These are phyloP conservation scores for Yarrowia keelungensis DNA, from an alignment of 805 yeast species.

Conservation along the genomic window DNA sequence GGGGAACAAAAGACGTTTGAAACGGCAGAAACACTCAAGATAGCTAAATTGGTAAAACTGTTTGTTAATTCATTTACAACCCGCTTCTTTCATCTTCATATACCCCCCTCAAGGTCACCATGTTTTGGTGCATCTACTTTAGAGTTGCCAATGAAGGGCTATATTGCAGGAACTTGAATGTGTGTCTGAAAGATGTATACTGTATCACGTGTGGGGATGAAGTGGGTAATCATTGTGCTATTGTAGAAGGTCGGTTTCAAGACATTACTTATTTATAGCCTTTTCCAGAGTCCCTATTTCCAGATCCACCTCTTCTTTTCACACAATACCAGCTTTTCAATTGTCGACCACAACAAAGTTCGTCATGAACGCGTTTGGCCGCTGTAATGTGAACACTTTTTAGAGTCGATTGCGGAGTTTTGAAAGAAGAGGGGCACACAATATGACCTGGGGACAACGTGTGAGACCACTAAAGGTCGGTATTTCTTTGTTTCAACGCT, in stretches of 20 bases:
- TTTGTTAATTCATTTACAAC: no score
- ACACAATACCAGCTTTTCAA: no score
- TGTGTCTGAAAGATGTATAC: neutral
- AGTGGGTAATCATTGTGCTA: no score
- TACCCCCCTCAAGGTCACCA: neutral
- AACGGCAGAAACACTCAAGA: no score
- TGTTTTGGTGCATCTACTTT: constrained; percentile 29
- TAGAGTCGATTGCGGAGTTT: no score
- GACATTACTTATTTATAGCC: no score
- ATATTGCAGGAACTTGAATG: neutral
- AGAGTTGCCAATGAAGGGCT: constrained; percentile 18
- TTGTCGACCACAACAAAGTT: neutral
- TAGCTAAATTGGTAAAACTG: no score
- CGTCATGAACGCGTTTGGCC: constrained; percentile 3
- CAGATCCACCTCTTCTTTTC: no score
- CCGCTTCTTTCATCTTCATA: no score
- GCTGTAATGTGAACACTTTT: neutral
- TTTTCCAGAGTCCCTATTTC: no score
- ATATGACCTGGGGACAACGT: neutral
- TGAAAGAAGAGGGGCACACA: neutral
- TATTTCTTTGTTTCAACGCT: neutral
- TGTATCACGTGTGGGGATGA: neutral
- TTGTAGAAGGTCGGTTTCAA: no score
- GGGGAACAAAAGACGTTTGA: no score
- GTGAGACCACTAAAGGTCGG: neutral